Conservation (phyloP, 345 rosid genomes). For the Rhizophora mangle region DNA sequence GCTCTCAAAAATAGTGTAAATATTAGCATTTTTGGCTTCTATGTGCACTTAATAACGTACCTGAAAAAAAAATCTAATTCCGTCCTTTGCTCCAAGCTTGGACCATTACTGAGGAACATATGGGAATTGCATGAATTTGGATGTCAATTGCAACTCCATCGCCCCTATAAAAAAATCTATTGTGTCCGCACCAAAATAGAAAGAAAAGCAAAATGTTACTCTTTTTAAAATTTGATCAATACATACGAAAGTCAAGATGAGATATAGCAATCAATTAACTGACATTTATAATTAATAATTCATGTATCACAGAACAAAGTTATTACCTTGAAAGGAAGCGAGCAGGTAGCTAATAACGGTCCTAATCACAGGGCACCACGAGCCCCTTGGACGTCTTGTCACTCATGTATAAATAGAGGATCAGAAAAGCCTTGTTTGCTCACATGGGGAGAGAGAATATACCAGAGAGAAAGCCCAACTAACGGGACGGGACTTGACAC, state of each 20-base stretch:
- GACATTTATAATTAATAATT: no score
- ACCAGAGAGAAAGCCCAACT: slow-evolving; percentile 7
- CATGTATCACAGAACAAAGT: no score
- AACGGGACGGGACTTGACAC: slow-evolving; percentile 27
- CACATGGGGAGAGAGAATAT: not conserved
- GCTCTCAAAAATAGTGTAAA: no score
- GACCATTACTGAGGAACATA: not conserved
- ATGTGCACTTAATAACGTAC: no score
- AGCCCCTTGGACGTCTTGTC: slow-evolving; percentile 7
- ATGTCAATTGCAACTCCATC: not conserved
- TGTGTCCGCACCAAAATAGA: not conserved
- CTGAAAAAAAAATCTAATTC: not conserved
- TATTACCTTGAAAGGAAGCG: slow-evolving; percentile 2
- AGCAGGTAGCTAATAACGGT: slow-evolving; percentile 35
- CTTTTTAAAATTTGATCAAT: not conserved
- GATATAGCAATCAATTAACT: no score
- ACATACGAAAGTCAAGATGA: not conserved
- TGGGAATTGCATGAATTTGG: not conserved
- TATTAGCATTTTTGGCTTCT: no score
- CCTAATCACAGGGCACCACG: slow-evolving; percentile 27
- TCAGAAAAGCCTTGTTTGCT: slow-evolving; percentile 18
- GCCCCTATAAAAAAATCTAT: not conserved
- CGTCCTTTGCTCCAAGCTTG: not conserved
- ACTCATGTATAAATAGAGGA: slow-evolving; percentile 13
- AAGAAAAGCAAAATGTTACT: no score